Conservation (phyloP, 2,329 filamentous ascomycete genomes). For the Venturia pyrina region DNA sequence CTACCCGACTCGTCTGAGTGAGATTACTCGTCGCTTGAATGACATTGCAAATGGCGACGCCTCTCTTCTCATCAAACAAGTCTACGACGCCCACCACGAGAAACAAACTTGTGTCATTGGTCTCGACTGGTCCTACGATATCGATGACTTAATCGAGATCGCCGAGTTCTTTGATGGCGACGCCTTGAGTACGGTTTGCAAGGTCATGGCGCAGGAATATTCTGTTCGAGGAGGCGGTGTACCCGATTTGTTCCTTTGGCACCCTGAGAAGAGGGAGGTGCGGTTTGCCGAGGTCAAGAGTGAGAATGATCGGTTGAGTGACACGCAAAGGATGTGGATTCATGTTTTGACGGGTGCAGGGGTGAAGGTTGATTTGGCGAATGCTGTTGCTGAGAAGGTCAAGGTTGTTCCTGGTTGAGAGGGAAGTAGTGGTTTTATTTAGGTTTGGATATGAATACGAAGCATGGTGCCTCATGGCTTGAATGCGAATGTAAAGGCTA, state of each 20-base stretch:
- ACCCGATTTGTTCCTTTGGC: slow-evolving; percentile 89
- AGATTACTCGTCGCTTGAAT: slow-evolving; percentile 79
- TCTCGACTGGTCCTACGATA: slow-evolving; percentile 78
- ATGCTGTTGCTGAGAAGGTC: slow-evolving; percentile 41
- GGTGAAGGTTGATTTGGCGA: slow-evolving; percentile 72
- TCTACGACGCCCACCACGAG: slow-evolving; percentile 60
- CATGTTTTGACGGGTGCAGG: slow-evolving; percentile 82
- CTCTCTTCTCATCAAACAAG: slow-evolving; percentile 51
- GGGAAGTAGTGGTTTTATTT: background rate
- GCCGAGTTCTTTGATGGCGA: slow-evolving; percentile 67
- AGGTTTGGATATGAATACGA: background rate
- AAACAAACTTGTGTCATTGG: slow-evolving; percentile 79
- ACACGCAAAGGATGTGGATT: slow-evolving; percentile 95
- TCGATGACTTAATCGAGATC: slow-evolving; percentile 71
- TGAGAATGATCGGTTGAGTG: slow-evolving; percentile 81
- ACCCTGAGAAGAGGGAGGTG: slow-evolving; percentile 30
- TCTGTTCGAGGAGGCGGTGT: slow-evolving; percentile 75
- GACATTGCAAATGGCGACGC: slow-evolving; percentile 79
- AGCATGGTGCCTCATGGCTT: too few relatives aligned
- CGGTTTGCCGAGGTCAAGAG: slow-evolving; percentile 41
- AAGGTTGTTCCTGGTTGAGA: background rate
- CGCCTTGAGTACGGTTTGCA: slow-evolving; percentile 75
- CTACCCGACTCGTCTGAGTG: slow-evolving; percentile 72
- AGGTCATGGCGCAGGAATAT: slow-evolving; percentile 94
- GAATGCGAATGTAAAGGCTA: too few relatives aligned